These are phyloP conservation scores for Zelonia costaricensis DNA, from an alignment of 208 protist genomes.

Conservation along the genomic window DNA sequence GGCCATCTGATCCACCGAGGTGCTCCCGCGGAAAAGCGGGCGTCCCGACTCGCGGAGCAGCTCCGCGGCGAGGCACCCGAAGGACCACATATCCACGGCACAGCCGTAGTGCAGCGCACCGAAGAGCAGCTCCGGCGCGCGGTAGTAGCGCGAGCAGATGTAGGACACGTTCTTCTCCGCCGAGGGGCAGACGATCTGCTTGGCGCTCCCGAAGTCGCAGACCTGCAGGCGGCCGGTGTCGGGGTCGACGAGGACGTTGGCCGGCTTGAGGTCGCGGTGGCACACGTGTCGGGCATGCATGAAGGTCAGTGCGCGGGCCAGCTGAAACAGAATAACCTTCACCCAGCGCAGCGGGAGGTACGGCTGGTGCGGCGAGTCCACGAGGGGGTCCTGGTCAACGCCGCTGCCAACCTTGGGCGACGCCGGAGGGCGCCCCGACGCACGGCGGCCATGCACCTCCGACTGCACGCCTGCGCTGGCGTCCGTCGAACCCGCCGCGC, in stretches of 20 bases:
- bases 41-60: conserved; percentile 81
- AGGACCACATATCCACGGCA: conserved; percentile 92
- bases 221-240: conserved; percentile 75
- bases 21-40: conserved; percentile 92
- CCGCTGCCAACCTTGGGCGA: conserved; percentile 4
- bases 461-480: neutral
- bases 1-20: conserved; percentile 96
- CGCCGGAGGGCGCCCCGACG: neutral
- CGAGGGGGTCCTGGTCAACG: no score
- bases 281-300: conserved; percentile 73
- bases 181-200: conserved; percentile 53
- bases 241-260: conserved; percentile 85
- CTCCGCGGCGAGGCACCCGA: conserved; percentile 96
- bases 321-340: conserved; percentile 96
- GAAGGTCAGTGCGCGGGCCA: conserved; percentile 96
- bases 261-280: conserved; percentile 92
- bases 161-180: conserved; percentile 84
- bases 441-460: no score
- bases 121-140: conserved; percentile 94
- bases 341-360: conserved; percentile 32
- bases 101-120: conserved; percentile 85
- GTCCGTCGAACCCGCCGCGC: neutral
- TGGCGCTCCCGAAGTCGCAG: conserved; percentile 91
- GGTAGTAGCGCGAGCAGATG: conserved; percentile 95
- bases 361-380: conserved; percentile 1